phyloP scores from a whole-genome alignment of 371 early-diverging fungal species.

The Actinomortierella ambigua region DNA sequence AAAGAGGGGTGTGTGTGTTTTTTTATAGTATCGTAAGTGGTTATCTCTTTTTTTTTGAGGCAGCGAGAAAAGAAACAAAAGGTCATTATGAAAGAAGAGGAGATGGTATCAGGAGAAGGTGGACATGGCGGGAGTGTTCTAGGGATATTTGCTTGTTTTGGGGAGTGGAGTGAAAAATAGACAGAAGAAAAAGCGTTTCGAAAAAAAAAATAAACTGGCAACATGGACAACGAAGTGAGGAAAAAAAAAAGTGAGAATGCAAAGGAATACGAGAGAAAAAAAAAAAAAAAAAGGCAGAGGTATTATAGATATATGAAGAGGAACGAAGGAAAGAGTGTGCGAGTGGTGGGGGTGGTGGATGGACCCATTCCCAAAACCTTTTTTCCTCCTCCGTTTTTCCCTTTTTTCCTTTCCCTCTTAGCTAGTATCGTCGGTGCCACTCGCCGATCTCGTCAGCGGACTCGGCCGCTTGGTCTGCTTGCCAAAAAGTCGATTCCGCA shows the following conservation, averaged over 20 bases:
- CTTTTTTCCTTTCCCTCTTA: neutral
- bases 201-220: too few species aligned
- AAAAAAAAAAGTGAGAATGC: too few species aligned
- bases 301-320: neutral
- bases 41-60: too few species aligned
- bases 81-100: conserved; percentile 1
- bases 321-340: neutral
- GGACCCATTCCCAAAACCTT: too few species aligned
- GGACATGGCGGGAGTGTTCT: too few species aligned
- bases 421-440: conserved; percentile 16
- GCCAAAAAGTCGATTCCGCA: conserved; percentile 80
- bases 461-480: conserved; percentile 38
- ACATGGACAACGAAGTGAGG: too few species aligned
- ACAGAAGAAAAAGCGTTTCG: too few species aligned
- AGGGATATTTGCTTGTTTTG: too few species aligned
- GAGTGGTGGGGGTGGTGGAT: too few species aligned
- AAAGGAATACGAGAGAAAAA: neutral
- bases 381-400: neutral
- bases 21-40: too few species aligned
- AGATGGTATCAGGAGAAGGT: neutral
- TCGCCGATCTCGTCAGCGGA: conserved; percentile 18
- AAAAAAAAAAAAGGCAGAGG: neutral
- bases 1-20: too few species aligned
- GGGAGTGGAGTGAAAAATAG: too few species aligned
- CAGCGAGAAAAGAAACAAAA: neutral